Conservation (phyloP, 192 early-diverging fungal species). For the Podila epicladia region DNA sequence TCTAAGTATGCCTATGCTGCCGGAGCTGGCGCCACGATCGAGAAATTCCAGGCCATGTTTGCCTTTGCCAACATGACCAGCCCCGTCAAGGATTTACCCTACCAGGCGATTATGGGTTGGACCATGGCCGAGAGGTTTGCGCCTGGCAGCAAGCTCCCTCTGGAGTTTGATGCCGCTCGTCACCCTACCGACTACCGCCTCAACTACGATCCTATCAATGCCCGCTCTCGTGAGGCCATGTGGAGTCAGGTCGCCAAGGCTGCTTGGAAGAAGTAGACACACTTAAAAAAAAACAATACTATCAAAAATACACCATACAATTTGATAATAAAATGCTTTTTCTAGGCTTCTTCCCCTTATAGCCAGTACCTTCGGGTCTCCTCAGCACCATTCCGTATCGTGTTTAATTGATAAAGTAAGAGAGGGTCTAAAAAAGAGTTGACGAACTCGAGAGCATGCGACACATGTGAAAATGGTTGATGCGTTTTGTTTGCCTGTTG, state of each 20-base stretch:
- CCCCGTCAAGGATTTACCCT: slow-evolving; percentile 4
- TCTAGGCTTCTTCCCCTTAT: too few species aligned
- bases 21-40: neutral
- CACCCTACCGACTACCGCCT: slow-evolving; percentile 3
- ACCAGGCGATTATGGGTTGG: neutral
- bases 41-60: slow-evolving; percentile 2
- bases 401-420: too few species aligned
- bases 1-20: slow-evolving; percentile 3
- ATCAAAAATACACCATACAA: too few species aligned
- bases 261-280: neutral
- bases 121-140: slow-evolving; percentile 1
- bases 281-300: too few species aligned
- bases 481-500: too few species aligned
- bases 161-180: slow-evolving; percentile 8
- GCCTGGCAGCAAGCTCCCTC: slow-evolving; percentile 1
- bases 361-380: too few species aligned
- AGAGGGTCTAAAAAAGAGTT: too few species aligned
- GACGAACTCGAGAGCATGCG: too few species aligned
- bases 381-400: too few species aligned
- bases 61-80: neutral
- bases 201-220: slow-evolving; percentile 6
- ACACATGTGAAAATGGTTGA: too few species aligned
- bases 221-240: slow-evolving; percentile 1
- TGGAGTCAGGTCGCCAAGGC: slow-evolving; percentile 8
- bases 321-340: too few species aligned